phyloP scores from a whole-genome alignment of 2,329 filamentous ascomycete genomes.

The Colletotrichum abscissum region DNA sequence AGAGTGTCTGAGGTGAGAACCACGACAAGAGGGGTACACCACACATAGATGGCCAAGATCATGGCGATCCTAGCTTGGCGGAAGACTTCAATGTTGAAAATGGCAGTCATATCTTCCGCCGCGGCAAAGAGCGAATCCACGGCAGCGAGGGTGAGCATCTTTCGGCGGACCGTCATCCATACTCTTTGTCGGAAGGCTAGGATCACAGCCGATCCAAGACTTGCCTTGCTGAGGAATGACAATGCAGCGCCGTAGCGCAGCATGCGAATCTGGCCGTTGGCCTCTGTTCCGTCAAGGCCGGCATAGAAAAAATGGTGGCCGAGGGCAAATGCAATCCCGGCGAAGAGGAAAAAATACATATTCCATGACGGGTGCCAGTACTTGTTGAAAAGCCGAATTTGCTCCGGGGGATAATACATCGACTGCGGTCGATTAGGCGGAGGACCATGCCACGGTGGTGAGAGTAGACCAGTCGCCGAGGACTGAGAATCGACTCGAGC shows the following conservation, averaged over 20 bases:
- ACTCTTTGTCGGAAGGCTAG: conserved; percentile 40
- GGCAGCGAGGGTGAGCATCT: conserved; percentile 37
- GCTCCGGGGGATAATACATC: conserved; percentile 24
- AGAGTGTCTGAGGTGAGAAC: conserved; percentile 52
- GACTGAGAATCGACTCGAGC: conserved; percentile 30
- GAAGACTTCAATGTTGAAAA: conserved; percentile 45
- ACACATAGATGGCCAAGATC: conserved; percentile 48
- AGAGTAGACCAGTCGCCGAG: conserved; percentile 20
- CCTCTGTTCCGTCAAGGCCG: conserved; percentile 43
- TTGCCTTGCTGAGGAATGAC: conserved; percentile 50
- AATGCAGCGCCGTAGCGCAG: conserved; percentile 49
- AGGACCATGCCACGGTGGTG: conserved; percentile 14
- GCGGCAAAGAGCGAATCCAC: conserved; percentile 47
- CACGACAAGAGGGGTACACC: conserved; percentile 51
- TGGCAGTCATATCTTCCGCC: conserved; percentile 44
- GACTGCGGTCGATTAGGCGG: conserved; percentile 9
- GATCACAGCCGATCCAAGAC: conserved; percentile 46
- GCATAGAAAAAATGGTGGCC: conserved; percentile 51
- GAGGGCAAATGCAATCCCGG: conserved; percentile 45
- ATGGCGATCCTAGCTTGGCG: conserved; percentile 46
- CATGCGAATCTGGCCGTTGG: conserved; percentile 47
- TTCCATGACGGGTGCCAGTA: conserved; percentile 50
- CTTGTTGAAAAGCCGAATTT: conserved; percentile 15
- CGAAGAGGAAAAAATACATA: conserved; percentile 48
- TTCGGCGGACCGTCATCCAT: conserved; percentile 39